These are phyloP conservation scores for Monosporascus ibericus DNA, from an alignment of 2,329 filamentous ascomycete genomes.

Conservation along the genomic window DNA sequence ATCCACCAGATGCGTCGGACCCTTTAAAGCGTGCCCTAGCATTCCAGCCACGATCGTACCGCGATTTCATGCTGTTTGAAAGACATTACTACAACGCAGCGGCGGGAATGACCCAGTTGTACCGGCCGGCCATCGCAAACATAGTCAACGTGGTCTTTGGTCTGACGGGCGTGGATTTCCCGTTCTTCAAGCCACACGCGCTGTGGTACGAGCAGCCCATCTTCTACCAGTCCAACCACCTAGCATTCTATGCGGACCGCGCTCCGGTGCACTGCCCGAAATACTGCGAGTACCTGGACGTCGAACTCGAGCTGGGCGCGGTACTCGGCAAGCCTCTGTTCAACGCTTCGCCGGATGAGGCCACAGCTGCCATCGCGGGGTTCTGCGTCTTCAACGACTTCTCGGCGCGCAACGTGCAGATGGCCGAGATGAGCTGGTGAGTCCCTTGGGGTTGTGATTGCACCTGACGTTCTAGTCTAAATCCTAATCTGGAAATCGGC, in stretches of 20 bases:
- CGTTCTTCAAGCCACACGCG: constrained; percentile 13
- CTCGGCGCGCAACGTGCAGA: constrained; percentile 17
- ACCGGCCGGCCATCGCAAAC: constrained; percentile 7
- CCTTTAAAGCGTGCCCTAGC: constrained; percentile 14
- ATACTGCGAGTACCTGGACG: constrained; percentile 18
- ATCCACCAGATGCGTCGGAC: constrained; percentile 16
- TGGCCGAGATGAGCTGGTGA: constrained; percentile 19
- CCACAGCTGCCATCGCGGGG: constrained; percentile 17
- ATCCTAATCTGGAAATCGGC: neutral
- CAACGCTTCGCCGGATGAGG: constrained; percentile 18
- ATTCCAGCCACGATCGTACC: constrained; percentile 21
- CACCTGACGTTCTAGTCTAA: neutral
- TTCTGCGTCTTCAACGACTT: constrained; percentile 24
- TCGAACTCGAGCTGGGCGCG: constrained; percentile 21
- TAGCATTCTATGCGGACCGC: constrained; percentile 19
- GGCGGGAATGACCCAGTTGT: constrained; percentile 15
- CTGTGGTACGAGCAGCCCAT: constrained; percentile 20
- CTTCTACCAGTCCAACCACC: constrained; percentile 22
- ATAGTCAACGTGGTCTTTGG: constrained; percentile 7
- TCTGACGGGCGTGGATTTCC: constrained; percentile 14
- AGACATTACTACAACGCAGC: constrained; percentile 18
- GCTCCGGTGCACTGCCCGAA: constrained; percentile 13
- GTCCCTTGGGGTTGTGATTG: neutral
- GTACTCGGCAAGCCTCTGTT: constrained; percentile 16
- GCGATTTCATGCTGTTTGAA: constrained; percentile 25